Evolutionary conservation across 2,329 filamentous ascomycete species (phyloP).

Genomic region (Microcera coccophila): DNA sequence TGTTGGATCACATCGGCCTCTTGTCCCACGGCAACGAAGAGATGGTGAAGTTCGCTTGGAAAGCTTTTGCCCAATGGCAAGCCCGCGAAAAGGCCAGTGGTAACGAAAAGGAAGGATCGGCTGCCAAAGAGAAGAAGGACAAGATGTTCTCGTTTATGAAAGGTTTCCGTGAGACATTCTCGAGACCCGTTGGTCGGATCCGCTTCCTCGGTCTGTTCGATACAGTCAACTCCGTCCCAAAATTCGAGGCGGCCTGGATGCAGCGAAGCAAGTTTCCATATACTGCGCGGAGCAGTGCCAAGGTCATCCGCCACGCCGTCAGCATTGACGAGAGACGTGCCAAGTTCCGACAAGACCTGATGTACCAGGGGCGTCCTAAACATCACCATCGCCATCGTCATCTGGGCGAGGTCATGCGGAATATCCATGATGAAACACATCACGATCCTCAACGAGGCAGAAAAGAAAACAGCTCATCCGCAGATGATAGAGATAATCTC

Average conservation of each 20-base stretch:
- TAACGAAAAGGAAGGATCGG: conserved; percentile 40
- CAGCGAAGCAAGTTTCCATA: conserved; percentile 73
- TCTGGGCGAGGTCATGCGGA: conserved; percentile 21
- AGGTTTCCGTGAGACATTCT: conserved; percentile 77
- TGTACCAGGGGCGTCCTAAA: conserved; percentile 46
- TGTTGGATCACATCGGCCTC: conserved; percentile 78
- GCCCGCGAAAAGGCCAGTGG: conserved; percentile 48
- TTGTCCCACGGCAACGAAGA: conserved; percentile 81
- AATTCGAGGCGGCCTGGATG: conserved; percentile 75
- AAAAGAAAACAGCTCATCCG: conserved; percentile 10
- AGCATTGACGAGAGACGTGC: conserved; percentile 67
- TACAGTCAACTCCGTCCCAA: conserved; percentile 75
- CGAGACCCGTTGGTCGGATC: conserved; percentile 68
- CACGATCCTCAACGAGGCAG: conserved; percentile 17
- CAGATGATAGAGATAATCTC: conserved; percentile 14
- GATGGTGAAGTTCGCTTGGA: conserved; percentile 81
- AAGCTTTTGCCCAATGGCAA: conserved; percentile 72
- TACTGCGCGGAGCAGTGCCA: conserved; percentile 54
- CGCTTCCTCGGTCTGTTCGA: conserved; percentile 77
- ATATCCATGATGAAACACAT: conserved; percentile 4
- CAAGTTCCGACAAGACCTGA: conserved; percentile 68
- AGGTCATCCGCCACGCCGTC: conserved; percentile 65
- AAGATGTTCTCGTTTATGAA: conserved; percentile 72
- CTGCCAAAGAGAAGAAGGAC: conserved; percentile 38
- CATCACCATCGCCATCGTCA: conserved; percentile 19